Percentiles rank a stretch among this genome's conserved stretches.
Conservation (phyloP, 306 rosid genomes). For the Dalbergia cultrata region DNA sequence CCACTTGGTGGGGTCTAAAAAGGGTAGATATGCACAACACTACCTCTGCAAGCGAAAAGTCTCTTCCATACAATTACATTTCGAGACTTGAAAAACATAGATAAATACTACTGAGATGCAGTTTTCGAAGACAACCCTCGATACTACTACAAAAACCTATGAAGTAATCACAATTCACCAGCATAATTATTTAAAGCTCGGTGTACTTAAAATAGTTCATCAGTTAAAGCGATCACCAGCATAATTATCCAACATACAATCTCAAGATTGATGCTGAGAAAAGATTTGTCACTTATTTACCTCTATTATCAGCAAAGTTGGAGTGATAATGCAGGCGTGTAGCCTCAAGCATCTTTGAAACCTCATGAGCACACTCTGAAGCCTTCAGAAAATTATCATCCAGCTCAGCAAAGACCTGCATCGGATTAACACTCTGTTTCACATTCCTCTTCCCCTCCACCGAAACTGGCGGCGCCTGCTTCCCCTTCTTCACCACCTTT, state of each 20-base stretch:
- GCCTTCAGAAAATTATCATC: constrained; percentile 94
- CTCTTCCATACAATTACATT: too few relatives aligned
- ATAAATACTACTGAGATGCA: not conserved
- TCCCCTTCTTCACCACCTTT: constrained; percentile 52
- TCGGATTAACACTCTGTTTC: constrained; percentile 50
- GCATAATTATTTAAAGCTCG: not conserved
- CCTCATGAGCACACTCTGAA: constrained; percentile 87
- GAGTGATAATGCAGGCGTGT: constrained; percentile 94
- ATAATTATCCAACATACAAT: not conserved
- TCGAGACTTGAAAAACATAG: too few relatives aligned
- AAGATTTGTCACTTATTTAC: constrained; percentile 44
- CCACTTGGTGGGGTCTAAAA: too few relatives aligned
- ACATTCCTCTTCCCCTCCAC: constrained; percentile 64
- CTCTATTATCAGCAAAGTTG: constrained; percentile 95
- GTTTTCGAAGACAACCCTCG: not conserved
- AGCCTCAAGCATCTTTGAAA: constrained; percentile 97
- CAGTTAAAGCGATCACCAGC: not conserved
- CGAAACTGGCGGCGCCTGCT: constrained; percentile 48
- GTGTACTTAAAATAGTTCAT: constrained; percentile 3
- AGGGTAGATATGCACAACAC: not conserved
- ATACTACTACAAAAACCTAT: not conserved
- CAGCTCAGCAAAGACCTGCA: constrained; percentile 59
- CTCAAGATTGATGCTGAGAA: constrained; percentile 2
- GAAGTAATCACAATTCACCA: not conserved
- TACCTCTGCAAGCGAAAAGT: too few relatives aligned